Base-by-base conservation (phyloP, 345 rosid species). In the Cardamine resedifolia region DNA sequence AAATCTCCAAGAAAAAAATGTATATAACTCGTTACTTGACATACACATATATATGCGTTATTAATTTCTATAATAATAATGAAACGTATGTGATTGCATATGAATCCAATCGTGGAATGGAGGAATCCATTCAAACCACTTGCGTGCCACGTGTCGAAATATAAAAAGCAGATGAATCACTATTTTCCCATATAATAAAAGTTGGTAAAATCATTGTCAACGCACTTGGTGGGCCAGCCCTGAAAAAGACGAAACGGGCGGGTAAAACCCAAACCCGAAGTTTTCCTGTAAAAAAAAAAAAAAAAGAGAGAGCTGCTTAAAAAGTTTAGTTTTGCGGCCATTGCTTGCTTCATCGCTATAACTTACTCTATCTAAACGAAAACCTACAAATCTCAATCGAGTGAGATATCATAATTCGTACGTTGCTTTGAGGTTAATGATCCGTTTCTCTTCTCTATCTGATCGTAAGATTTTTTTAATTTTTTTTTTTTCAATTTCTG, bases 401-500 rank as follows among this genome's bases (percentile, higher is more conserved):
- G 66, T 65, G 59, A 12, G 33, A 48, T 49, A 27, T 47, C 53
- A 59, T 36, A 51, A 31, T 51, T 68, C 19, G 68, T 27, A 70
- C 62, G 66, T 64, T 70, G 71, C 76, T 76, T 76, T 15, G 53
- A 76, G 79, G 79, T 76, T 47, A 70, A 48, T 76, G 52, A 69
- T 47, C 39, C 51, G 5, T 51, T 23, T 68, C 64, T 75, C 57
- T 44, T 6, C 3, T 14, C 26, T 34, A 18, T 41, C 38, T 41
- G 28, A 28, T 43, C 58, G 9, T n/a, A 11, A 66, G 16, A 19
- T 52, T 63, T 24, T 48, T 57, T 53, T 33, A 1, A 7, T 39
- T 19, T 41, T 56, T 43, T 20, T 27, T 4, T 4, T 23, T 41
- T 21, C n/a, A 20, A 38, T 59, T 60, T 74, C 47, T 75, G 68